These are phyloP conservation scores for Penicillium sp. DNA, from an alignment of 2,329 filamentous ascomycete species.

Conservation along the genomic window DNA sequence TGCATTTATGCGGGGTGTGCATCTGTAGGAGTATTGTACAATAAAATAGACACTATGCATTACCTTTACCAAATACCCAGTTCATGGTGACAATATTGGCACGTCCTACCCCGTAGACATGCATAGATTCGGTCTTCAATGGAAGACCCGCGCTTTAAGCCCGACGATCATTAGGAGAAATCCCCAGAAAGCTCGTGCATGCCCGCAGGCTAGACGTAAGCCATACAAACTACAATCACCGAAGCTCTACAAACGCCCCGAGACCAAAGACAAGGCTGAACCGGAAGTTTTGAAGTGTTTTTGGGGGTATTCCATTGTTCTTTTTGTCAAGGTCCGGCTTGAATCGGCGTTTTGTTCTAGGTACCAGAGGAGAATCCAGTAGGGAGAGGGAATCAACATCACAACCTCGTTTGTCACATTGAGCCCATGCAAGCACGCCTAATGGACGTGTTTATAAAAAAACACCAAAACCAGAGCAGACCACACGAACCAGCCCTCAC, in stretches of 20 bases:
- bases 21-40: not conserved
- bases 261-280: slow-evolving; percentile 21
- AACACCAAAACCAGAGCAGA: slow-evolving; percentile 32
- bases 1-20: not conserved
- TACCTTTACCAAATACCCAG: not conserved
- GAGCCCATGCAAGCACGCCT: slow-evolving; percentile 33
- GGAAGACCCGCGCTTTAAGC: no score
- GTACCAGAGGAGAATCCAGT: slow-evolving; percentile 15
- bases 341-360: slow-evolving; percentile 20
- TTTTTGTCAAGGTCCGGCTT: slow-evolving; percentile 23
- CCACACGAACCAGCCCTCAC: slow-evolving; percentile 27
- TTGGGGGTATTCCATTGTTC: slow-evolving; percentile 29
- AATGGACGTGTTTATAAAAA: slow-evolving; percentile 29
- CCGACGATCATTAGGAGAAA: not conserved
- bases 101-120: no score
- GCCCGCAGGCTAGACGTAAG: not conserved
- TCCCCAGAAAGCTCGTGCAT: not conserved
- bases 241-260: slow-evolving; percentile 11
- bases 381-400: slow-evolving; percentile 24
- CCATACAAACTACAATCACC: slow-evolving; percentile 7
- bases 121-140: no score
- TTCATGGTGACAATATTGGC: not conserved
- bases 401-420: slow-evolving; percentile 38
- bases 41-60: not conserved
- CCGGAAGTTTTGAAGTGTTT: slow-evolving; percentile 34